Conservation (phyloP, 345 rosid species). For the Alliaria petiolata region DNA sequence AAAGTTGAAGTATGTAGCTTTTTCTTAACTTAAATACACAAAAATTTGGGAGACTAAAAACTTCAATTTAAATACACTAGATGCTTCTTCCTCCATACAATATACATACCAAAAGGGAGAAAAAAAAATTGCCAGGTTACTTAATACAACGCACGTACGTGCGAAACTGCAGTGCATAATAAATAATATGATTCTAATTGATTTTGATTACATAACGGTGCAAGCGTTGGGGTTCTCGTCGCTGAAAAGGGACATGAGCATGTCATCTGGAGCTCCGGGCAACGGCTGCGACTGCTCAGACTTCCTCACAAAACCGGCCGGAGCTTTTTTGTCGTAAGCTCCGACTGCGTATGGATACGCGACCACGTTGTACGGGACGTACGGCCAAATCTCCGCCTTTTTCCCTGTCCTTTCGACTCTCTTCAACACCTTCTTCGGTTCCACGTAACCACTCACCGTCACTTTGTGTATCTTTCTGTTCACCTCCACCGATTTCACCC, state of each 20-base stretch:
- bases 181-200: not conserved
- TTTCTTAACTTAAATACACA: too few relatives aligned
- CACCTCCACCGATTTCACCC: conserved; percentile 40
- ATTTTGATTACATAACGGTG: conserved; percentile 46
- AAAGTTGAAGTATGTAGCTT: not conserved
- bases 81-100: too few relatives aligned
- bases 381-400: conserved; percentile 56
- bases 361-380: conserved; percentile 43
- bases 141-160: not conserved
- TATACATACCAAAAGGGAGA: not conserved
- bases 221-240: conserved; percentile 54
- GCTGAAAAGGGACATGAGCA: conserved; percentile 34
- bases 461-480: conserved; percentile 46
- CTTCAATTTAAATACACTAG: too few relatives aligned
- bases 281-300: conserved; percentile 33
- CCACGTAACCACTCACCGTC: conserved; percentile 47
- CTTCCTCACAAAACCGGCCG: conserved; percentile 44
- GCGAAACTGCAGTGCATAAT: not conserved
- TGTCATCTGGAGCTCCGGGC: conserved; percentile 38
- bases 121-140: too few relatives aligned
- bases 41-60: too few relatives aligned
- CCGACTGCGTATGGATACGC: conserved; percentile 46
- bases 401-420: conserved; percentile 40
- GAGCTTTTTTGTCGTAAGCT: conserved; percentile 51
- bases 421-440: conserved; percentile 48